Evolutionary conservation across 2,329 filamentous ascomycete genomes (phyloP).

Genomic region (Fusarium goolgardi): DNA sequence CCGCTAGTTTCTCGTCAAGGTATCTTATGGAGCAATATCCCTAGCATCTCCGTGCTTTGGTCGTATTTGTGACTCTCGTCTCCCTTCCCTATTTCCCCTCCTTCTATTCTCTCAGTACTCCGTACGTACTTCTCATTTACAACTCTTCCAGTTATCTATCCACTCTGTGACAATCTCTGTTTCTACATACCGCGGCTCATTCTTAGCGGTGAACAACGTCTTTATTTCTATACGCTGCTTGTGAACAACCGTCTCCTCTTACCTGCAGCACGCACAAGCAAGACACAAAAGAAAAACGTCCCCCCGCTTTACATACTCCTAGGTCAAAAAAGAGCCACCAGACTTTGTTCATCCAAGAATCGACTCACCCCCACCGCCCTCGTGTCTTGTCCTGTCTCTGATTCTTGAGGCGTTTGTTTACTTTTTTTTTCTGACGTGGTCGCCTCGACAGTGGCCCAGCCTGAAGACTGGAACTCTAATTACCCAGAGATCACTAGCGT

Average conservation of each 20-base stretch:
- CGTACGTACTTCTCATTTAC: conserved; percentile 3
- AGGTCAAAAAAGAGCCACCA: conserved; percentile 18
- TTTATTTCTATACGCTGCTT: conserved; percentile 4
- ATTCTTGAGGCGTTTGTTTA: conserved; percentile 35
- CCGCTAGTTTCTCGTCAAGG: conserved; percentile 28
- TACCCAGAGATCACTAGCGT: conserved; percentile 26
- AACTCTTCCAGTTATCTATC: conserved; percentile 14
- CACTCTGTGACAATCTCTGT: conserved; percentile 21
- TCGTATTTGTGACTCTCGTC: conserved; percentile 25
- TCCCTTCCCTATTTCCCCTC: conserved; percentile 16
- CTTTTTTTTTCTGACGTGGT: conserved; percentile 27
- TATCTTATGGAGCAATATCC: conserved; percentile 13
- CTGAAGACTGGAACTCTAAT: conserved; percentile 24
- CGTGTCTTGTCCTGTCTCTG: conserved; percentile 24
- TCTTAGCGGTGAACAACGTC: conserved; percentile 15
- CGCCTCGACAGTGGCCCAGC: conserved; percentile 13
- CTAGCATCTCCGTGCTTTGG: conserved; percentile 31
- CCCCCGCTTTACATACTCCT: conserved; percentile 15
- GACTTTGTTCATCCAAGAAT: conserved; percentile 24
- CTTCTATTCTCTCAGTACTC: conserved; percentile 2
- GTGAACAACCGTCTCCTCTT: conserved; percentile 12
- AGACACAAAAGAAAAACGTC: conserved; percentile 17
- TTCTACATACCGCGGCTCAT: conserved; percentile 2
- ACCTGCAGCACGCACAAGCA: conserved; percentile 17
- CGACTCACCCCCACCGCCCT: conserved; percentile 21